Percentiles rank a stretch among this genome's conserved stretches.
Evolutionary conservation across 257 asterid genomes (phyloP).

Genomic region (Solanum okadae): DNA sequence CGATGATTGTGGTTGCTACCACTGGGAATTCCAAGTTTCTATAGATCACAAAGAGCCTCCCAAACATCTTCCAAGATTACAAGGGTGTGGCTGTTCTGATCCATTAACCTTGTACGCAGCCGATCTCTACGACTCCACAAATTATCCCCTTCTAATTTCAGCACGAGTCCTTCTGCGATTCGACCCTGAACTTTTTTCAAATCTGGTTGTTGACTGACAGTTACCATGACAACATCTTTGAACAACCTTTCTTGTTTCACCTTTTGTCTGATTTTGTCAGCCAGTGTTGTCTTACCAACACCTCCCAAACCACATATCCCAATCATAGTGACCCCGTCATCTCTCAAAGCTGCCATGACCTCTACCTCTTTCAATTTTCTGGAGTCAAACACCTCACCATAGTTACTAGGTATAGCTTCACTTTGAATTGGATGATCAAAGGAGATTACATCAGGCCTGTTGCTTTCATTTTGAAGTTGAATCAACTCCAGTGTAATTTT

Average conservation of each 20-base stretch:
- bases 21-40: neutral
- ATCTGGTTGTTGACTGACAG: too few relatives aligned
- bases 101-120: neutral
- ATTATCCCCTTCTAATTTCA: neutral
- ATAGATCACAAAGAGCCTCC: neutral
- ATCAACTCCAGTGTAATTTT: neutral
- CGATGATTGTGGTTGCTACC: neutral
- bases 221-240: neutral
- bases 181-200: too few relatives aligned
- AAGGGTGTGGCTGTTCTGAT: neutral
- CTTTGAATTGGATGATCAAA: neutral
- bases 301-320: slow-evolving; percentile 14
- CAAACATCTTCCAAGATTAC: too few relatives aligned
- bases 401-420: neutral
- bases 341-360: neutral
- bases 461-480: neutral
- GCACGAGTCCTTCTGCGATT: neutral
- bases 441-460: neutral
- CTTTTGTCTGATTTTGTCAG: neutral
- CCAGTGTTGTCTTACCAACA: slow-evolving; percentile 6
- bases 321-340: neutral
- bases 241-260: neutral
- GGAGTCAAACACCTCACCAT: neutral
- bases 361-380: neutral
- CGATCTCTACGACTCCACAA: neutral